These are phyloP conservation scores for Mycena latifolia DNA, from an alignment of 768 basidiomycete genomes.

Conservation along the genomic window DNA sequence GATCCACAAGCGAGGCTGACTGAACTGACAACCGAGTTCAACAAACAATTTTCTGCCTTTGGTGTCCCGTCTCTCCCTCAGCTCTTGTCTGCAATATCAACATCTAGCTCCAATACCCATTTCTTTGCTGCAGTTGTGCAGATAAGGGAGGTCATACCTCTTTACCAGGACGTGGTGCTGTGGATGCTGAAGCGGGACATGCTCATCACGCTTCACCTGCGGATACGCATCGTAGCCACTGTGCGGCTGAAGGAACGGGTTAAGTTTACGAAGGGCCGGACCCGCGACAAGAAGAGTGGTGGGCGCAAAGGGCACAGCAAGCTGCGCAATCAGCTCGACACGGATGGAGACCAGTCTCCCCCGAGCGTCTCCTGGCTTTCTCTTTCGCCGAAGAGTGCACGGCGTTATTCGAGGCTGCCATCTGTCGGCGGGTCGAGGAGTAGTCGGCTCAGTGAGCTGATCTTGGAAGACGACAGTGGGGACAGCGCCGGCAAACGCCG, in stretches of 20 bases:
- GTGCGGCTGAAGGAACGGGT: conserved; percentile 80
- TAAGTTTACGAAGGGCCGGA: conserved; percentile 56
- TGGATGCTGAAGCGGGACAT: conserved; percentile 95
- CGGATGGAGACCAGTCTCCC: conserved; percentile 36
- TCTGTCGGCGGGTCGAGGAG: conserved; percentile 61
- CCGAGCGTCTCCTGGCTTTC: conserved; percentile 60
- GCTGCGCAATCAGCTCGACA: conserved; percentile 37
- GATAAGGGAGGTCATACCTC: conserved; percentile 71
- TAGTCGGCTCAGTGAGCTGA: conserved; percentile 54
- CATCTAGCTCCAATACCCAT: conserved; percentile 75
- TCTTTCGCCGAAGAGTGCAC: conserved; percentile 66
- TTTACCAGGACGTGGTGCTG: conserved; percentile 85
- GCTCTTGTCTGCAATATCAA: conserved; percentile 82
- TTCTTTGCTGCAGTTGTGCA: conserved; percentile 87
- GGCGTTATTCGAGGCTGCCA: conserved; percentile 57
- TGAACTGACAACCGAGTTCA: conserved; percentile 70
- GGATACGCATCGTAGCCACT: conserved; percentile 86
- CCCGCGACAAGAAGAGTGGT: conserved; percentile 45
- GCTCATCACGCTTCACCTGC: conserved; percentile 86
- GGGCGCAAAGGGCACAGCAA: conserved; percentile 34
- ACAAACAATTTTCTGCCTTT: conserved; percentile 66
- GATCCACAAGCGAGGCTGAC: conserved; percentile 55
- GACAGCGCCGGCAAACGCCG: conserved; percentile 41
- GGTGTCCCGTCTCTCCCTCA: conserved; percentile 78
- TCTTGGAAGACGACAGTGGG: conserved; percentile 45